phyloP scores from a whole-genome alignment of 2,329 filamentous ascomycete genomes.

The Hypoxylon sp. region DNA sequence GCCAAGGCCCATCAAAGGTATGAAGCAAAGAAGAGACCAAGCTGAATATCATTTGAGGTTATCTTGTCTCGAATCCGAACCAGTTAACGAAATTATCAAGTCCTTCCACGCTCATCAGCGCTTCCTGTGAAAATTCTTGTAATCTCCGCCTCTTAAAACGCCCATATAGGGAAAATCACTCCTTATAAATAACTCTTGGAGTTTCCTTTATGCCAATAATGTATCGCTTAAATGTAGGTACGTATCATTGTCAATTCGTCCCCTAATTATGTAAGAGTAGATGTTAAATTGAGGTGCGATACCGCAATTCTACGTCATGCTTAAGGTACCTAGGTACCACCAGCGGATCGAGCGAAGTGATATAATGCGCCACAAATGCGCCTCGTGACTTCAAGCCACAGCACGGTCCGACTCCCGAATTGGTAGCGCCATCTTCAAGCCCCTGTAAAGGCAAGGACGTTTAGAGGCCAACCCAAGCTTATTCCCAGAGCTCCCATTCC shows the following conservation, averaged over 20 bases:
- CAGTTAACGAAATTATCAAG: neutral
- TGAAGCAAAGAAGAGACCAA: no score
- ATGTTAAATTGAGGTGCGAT: no score
- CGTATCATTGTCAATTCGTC: no score
- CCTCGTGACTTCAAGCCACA: conserved; percentile 40
- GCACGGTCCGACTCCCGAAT: conserved; percentile 9
- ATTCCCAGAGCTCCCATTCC: conserved; percentile 38
- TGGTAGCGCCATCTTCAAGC: conserved; percentile 17
- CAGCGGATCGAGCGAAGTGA: no score
- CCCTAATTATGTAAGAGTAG: no score
- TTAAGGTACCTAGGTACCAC: no score
- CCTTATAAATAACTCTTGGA: no score
- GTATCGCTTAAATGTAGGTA: no score
- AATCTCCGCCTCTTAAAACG: neutral
- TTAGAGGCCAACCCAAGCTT: conserved; percentile 34
- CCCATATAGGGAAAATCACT: no score
- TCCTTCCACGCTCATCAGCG: neutral
- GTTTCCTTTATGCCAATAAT: no score
- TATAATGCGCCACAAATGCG: conserved; percentile 34
- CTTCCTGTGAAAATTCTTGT: neutral
- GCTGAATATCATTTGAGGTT: neutral
- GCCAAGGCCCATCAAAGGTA: no score
- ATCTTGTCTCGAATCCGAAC: neutral
- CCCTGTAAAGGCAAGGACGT: conserved; percentile 44
- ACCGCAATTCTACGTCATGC: no score